These are phyloP conservation scores for Fusarium sp. DNA, from an alignment of 2,329 filamentous ascomycete species.

Conservation along the genomic window DNA sequence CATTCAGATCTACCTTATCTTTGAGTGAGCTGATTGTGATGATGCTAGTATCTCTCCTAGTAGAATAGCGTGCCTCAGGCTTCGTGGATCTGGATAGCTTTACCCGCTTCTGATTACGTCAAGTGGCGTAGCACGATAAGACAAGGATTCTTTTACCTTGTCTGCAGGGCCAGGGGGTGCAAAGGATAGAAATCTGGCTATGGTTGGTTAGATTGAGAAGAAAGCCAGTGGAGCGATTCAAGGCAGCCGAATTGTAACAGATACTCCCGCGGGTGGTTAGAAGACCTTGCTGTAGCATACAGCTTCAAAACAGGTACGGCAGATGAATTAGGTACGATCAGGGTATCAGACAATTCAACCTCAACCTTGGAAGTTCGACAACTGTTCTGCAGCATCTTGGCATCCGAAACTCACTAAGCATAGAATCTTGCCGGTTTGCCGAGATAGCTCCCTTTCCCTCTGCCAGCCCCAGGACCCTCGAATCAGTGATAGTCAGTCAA, in stretches of 20 bases:
- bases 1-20: conserved; percentile 11
- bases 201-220: background rate
- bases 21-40: conserved; percentile 4
- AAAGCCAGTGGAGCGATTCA: background rate
- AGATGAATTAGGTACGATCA: background rate
- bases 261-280: background rate
- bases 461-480: conserved; percentile 2
- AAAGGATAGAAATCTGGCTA: background rate
- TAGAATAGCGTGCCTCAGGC: conserved; percentile 18
- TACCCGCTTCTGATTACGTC: conserved; percentile 32
- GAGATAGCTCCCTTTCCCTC: background rate
- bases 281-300: background rate
- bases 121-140: conserved; percentile 37
- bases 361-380: background rate
- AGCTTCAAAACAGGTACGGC: background rate
- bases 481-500: conserved; percentile 16
- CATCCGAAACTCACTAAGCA: conserved; percentile 1
- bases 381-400: background rate
- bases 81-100: background rate
- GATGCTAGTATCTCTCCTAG: background rate
- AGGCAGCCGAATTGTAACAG: background rate
- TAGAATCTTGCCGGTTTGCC: conserved; percentile 18
- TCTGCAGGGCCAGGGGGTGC: conserved; percentile 12
- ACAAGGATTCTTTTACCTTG: conserved; percentile 12
- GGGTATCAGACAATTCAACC: background rate